Evolutionary conservation across 2,329 filamentous ascomycete species (phyloP).

Genomic region (Pyricularia sp.): DNA sequence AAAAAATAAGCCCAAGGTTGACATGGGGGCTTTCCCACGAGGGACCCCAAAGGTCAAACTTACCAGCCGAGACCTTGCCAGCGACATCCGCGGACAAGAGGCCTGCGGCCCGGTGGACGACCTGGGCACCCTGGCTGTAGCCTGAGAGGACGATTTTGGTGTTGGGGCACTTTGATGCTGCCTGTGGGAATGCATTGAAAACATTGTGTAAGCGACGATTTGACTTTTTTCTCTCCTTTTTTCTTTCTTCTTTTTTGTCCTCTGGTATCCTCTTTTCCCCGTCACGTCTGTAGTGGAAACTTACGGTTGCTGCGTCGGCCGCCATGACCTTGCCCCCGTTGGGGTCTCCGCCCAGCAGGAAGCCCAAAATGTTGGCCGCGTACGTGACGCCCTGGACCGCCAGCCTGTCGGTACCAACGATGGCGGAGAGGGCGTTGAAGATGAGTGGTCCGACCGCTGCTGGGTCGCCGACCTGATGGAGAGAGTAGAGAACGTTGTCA

Average conservation of each 20-base stretch:
- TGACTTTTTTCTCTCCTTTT: background rate
- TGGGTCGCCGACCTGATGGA: background rate
- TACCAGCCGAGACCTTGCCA: background rate
- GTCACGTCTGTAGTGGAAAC: background rate
- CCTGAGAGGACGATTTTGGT: slow-evolving; percentile 28
- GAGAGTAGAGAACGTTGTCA: background rate
- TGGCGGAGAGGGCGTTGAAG: background rate
- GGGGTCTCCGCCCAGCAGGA: background rate
- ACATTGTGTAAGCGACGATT: background rate
- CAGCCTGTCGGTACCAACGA: background rate
- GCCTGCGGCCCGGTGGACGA: slow-evolving; percentile 9
- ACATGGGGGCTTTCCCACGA: background rate
- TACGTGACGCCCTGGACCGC: slow-evolving; percentile 2
- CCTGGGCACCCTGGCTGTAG: slow-evolving; percentile 14
- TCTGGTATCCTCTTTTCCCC: too few species aligned
- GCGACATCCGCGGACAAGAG: background rate
- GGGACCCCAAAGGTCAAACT: background rate
- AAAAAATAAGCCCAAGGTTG: background rate
- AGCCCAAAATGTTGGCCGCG: background rate
- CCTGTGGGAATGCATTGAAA: slow-evolving; percentile 8
- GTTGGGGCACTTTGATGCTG: slow-evolving; percentile 22
- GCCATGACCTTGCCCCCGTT: slow-evolving; percentile 14
- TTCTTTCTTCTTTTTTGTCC: background rate
- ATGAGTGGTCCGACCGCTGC: background rate
- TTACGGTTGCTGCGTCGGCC: slow-evolving; percentile 4